These are phyloP conservation scores for Gleditsia sinensis DNA, from an alignment of 306 rosid species.

Conservation along the genomic window DNA sequence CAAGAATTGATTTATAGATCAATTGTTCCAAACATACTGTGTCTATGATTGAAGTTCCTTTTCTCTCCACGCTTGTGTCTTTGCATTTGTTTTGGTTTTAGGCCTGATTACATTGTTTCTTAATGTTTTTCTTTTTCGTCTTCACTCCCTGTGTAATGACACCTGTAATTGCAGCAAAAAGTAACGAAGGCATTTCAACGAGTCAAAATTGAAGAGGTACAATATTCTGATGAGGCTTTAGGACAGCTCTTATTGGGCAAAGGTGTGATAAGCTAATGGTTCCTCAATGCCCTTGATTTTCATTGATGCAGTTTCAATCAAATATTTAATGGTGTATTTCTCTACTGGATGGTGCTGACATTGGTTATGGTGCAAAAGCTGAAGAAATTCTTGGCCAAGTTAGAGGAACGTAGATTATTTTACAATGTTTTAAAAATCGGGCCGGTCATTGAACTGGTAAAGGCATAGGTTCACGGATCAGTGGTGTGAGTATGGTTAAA, in stretches of 20 bases:
- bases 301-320: neutral
- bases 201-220: slow-evolving; percentile 67
- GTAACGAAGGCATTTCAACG: slow-evolving; percentile 76
- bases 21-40: neutral
- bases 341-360: slow-evolving; percentile 80
- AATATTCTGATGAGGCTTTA: slow-evolving; percentile 66
- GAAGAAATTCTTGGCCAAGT: slow-evolving; percentile 89
- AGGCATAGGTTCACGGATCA: too few relatives aligned
- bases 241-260: slow-evolving; percentile 96
- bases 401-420: slow-evolving; percentile 70
- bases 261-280: slow-evolving; percentile 54
- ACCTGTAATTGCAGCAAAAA: slow-evolving; percentile 59
- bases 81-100: neutral
- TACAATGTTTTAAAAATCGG: too few relatives aligned
- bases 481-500: too few relatives aligned
- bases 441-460: too few relatives aligned
- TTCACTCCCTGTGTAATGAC: slow-evolving; percentile 13
- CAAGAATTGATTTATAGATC: neutral
- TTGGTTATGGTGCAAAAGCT: slow-evolving; percentile 94
- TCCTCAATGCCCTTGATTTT: slow-evolving; percentile 12
- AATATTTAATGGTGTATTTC: slow-evolving; percentile 28
- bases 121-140: neutral
- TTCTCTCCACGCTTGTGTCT: neutral
- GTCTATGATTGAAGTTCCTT: slow-evolving; percentile 1
- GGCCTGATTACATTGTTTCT: neutral